phyloP scores from a whole-genome alignment of 1,139 yeast species.

The Hansenula sp. region DNA sequence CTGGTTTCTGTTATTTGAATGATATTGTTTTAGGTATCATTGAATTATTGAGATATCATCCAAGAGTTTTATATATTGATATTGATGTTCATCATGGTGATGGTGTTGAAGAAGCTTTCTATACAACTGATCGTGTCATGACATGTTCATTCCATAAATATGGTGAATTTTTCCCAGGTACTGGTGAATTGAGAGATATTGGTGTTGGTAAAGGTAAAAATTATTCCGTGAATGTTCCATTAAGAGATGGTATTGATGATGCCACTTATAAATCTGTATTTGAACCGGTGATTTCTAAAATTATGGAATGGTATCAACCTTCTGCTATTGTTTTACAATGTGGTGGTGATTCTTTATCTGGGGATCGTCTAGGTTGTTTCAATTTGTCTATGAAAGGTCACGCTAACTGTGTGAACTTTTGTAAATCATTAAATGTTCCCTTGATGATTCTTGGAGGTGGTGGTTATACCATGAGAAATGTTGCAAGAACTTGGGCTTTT shows the following conservation, averaged over 20 bases:
- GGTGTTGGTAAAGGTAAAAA: conserved; percentile 90
- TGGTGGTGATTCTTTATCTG: conserved; percentile 92
- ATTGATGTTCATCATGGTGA: conserved; percentile 98
- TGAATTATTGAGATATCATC: conserved; percentile 85
- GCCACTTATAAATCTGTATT: conserved; percentile 80
- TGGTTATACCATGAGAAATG: conserved; percentile 97
- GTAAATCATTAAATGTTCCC: conserved; percentile 83
- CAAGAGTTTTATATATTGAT: conserved; percentile 92
- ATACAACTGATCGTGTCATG: conserved; percentile 95
- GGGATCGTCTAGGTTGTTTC: conserved; percentile 89
- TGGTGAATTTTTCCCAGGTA: conserved; percentile 96
- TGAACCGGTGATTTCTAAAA: conserved; percentile 77
- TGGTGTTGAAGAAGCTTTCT: conserved; percentile 97
- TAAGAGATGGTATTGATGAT: conserved; percentile 91
- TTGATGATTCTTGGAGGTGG: conserved; percentile 96
- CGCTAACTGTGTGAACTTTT: conserved; percentile 90
- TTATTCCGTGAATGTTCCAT: conserved; percentile 83
- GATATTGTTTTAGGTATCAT: conserved; percentile 90
- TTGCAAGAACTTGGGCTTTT: conserved; percentile 92
- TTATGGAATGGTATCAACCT: conserved; percentile 93
- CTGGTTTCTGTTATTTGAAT: conserved; percentile 91
- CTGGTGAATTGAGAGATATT: conserved; percentile 84
- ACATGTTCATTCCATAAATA: conserved; percentile 96
- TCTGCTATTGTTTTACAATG: conserved; percentile 87
- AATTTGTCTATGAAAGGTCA: conserved; percentile 91